Evolutionary conservation across 768 basidiomycete genomes (phyloP), one percentile per base, ranked within the genome.

Genomic region (Auricularia cornea): DNA sequence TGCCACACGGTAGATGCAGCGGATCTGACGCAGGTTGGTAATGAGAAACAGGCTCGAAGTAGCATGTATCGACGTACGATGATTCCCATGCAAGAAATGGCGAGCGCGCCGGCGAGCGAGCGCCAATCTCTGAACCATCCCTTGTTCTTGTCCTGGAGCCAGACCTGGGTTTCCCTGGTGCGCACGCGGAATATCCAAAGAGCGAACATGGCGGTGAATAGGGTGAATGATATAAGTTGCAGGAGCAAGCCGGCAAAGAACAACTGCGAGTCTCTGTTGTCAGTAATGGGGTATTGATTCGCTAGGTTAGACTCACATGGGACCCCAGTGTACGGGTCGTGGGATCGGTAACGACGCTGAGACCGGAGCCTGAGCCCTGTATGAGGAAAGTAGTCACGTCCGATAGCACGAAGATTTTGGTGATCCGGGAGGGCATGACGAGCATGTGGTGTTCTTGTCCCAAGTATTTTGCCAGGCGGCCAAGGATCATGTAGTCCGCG

Each of bases 381-480:
- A 88, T 81, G 3, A 86, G 68, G 32, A 86, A 89, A 1, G 87
- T 87, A 1, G 78, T 76, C 52, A 89, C 74, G 69, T 90, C 88
- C 8, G 83, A 84, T 1, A 78, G 74, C 48, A 90, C 76, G 70
- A 88, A 90, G 11, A 83, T 70, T 33, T 78, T 65, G 8, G 85
- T 85, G 65, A 89, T 80, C n/a, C 74, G 75, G 26, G 73, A 75
- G 4, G 82, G 75, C 0, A 75, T 73, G 26, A 90, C 71, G 28
- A 83, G 67, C 28, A 89, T 73, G 67, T 83, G 78, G 56, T 78
- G 64, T 62, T 80, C 76, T 40, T 77, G 78, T 8, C 75, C 68
- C 5, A 89, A 72, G 65, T 81, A 76, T 23, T 71, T 75, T 4
- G 86, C 83, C 2, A 91, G 70, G 12, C 81, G 81, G 10, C 87